Percentiles rank a stretch among this genome's conserved stretches.
Conservation (phyloP, 768 basidiomycete genomes). For the Mycena vulgaris region DNA sequence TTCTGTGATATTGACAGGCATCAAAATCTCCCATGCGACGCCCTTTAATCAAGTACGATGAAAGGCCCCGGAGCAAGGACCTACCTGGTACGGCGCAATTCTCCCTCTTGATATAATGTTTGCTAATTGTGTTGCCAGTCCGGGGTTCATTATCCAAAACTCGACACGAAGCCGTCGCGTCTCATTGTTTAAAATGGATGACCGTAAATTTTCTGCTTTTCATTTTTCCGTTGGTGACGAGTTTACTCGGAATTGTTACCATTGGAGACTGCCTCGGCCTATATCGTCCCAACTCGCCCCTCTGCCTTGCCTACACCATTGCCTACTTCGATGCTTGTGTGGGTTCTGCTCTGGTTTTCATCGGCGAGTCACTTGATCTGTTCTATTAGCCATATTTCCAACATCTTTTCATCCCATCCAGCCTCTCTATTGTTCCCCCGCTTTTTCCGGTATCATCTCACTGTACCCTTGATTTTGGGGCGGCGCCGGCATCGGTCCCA, state of each 20-base stretch:
- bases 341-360: not conserved
- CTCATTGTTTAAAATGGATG: not conserved
- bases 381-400: not conserved
- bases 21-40: too few species aligned
- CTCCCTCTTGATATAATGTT: too few species aligned
- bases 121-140: too few species aligned
- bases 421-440: not conserved
- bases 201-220: constrained; percentile 1
- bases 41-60: too few species aligned
- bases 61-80: too few species aligned
- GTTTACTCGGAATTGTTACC: not conserved
- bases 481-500: not conserved
- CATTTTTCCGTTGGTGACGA: not conserved
- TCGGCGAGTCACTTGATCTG: not conserved
- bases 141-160: constrained; percentile 4
- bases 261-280: not conserved
- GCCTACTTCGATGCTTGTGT: not conserved
- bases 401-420: not conserved
- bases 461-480: constrained; percentile 7
- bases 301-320: not conserved
- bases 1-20: too few species aligned
- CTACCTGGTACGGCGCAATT: too few species aligned
- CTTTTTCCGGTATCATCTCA: not conserved
- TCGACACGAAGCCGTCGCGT: not conserved
- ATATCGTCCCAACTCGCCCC: not conserved